Evolutionary conservation across 192 early-diverging fungal species (phyloP).

Genomic region (Entomortierella chlamydospora): DNA sequence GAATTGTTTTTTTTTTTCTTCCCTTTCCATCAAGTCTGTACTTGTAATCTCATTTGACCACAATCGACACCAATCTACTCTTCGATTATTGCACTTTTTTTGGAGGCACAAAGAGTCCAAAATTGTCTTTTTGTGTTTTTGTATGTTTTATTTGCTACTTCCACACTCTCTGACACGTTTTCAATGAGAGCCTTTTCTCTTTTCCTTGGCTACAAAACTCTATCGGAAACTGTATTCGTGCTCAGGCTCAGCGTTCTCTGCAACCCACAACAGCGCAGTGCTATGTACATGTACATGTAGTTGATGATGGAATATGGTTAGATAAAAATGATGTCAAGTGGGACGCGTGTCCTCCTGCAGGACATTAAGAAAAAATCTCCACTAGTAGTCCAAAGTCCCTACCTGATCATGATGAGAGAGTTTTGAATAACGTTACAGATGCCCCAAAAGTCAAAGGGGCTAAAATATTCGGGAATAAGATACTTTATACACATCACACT

Average conservation of each 20-base stretch:
- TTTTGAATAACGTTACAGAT: conserved; percentile 52
- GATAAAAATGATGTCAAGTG: background rate
- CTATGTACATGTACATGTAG: too few relatives aligned
- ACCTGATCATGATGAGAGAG: conserved; percentile 42
- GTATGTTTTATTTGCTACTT: too few relatives aligned
- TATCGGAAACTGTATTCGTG: conserved; percentile 43
- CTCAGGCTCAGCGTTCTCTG: conserved; percentile 50
- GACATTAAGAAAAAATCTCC: too few relatives aligned
- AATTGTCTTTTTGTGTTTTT: background rate
- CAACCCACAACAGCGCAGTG: conserved; percentile 57
- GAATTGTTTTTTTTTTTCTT: too few relatives aligned
- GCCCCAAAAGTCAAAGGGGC: conserved; percentile 37
- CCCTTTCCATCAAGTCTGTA: too few relatives aligned
- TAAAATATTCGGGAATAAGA: conserved; percentile 29
- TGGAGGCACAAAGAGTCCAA: too few relatives aligned
- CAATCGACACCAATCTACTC: too few relatives aligned
- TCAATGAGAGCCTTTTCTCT: background rate
- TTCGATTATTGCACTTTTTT: too few relatives aligned
- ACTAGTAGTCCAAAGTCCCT: background rate
- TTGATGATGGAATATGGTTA: background rate
- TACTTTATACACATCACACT: conserved; percentile 51
- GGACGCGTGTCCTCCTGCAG: background rate
- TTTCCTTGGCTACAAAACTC: background rate
- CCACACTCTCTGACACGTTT: too few relatives aligned
- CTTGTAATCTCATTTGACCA: conserved; percentile 5